Base-by-base conservation (phyloP, 495 filamentous ascomycete species). In the Aspergillus indologenus region DNA sequence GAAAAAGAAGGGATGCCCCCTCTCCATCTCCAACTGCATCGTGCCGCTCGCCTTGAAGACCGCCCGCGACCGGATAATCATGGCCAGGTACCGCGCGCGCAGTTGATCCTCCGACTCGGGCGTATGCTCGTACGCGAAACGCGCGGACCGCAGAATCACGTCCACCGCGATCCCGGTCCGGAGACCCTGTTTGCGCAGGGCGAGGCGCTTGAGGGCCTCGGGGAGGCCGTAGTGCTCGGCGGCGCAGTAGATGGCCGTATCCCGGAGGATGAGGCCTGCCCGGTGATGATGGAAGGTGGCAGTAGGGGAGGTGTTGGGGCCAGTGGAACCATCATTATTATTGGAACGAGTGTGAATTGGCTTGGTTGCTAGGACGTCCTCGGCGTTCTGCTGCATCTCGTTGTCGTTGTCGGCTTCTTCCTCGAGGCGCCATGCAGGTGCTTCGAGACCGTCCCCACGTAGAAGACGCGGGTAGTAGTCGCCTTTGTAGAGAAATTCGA, bases 21-120 rank as follows among this genome's bases (percentile, higher is more conserved):
- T 85, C 76, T 95, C 89, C 92, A 97, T 96, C 82, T 97, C 92
- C 79, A 88, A 86, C 83, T 96, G 91, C 91, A 97, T 93, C 67
- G 91, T 96, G 71, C 91, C 92, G 78, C 91, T 96, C 73, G 85
- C 84, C 86, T 95, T 96, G 80, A 96, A 96, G 64, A 88, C 92
- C 81, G 90, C 89, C 72, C 92, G 89, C 77, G 87, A 90, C 74
- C 90, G 84, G 80, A 96, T 95, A 71, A 96, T 94, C 73, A 96
- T 85, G 67, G 91, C 90, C 69, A 96, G 84, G 80, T 94, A 96
- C 75, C 94, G 90, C 78, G 92, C 90, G 78, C 92, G 92, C 62
- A 97, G 86, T 65, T 85, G 84, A 65, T 85, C 90, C 78, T 97
- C 92, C 56, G 85, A 87, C 78, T 96, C 90, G 63, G 91, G 91